Conservation (phyloP, 164 flowering plant species). For the Annona squamosa region DNA sequence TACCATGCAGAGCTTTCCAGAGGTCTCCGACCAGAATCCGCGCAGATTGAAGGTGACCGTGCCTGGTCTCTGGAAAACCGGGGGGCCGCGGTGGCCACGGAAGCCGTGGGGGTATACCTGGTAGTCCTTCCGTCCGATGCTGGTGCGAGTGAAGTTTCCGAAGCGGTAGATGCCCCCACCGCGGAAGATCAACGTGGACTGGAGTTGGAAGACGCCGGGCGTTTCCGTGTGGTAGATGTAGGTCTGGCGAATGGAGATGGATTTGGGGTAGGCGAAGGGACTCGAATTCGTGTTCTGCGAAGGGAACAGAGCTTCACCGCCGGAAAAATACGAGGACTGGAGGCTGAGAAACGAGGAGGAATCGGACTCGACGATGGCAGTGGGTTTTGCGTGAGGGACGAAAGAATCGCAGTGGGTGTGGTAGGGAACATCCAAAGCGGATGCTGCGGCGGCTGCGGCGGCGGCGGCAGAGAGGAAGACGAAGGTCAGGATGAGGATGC, state of each 20-base stretch:
- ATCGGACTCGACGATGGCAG: not conserved
- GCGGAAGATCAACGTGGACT: slow-evolving; percentile 10
- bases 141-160: not conserved
- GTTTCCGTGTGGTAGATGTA: slow-evolving; percentile 10
- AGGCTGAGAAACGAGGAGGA: not conserved
- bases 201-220: slow-evolving; percentile 16
- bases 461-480: slow-evolving; percentile 2
- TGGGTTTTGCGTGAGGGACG: slow-evolving; percentile 10
- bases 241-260: slow-evolving; percentile 1
- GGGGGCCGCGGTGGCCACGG: not conserved
- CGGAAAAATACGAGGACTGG: slow-evolving; percentile 11
- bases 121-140: not conserved
- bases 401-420: slow-evolving; percentile 16
- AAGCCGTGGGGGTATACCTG: not conserved
- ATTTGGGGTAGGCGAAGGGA: slow-evolving; percentile 3
- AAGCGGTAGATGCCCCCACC: not conserved
- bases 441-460: not conserved
- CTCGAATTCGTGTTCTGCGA: slow-evolving; percentile 1
- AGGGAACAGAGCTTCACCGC: slow-evolving; percentile 14
- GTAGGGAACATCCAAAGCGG: slow-evolving; percentile 9
- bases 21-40: slow-evolving; percentile 48
- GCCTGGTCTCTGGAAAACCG: slow-evolving; percentile 2
- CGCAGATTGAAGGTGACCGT: slow-evolving; percentile 17
- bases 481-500: not conserved
- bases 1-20: slow-evolving; percentile 51